These are phyloP conservation scores for Citrus australasica DNA, from an alignment of 345 rosid genomes.

Conservation along the genomic window DNA sequence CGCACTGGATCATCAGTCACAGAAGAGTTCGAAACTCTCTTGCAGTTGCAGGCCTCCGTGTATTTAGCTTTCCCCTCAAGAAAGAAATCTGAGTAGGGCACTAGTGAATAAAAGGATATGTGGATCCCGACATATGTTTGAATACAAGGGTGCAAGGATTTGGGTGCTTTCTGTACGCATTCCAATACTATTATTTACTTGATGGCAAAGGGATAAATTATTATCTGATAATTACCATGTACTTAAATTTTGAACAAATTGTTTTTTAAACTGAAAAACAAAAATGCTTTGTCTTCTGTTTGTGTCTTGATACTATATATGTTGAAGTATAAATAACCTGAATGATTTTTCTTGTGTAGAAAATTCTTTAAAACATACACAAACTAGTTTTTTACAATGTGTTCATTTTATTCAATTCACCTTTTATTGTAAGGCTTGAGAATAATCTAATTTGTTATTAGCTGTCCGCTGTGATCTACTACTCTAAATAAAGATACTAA, in stretches of 20 bases:
- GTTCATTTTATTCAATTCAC: no score
- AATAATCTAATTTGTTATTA: not conserved
- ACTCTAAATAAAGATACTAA: not conserved
- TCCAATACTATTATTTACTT: not conserved
- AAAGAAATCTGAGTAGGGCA: not conserved
- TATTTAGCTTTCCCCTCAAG: conserved; percentile 1
- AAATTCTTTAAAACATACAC: no score
- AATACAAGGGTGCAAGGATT: not conserved
- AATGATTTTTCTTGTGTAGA: no score
- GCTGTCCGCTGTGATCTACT: not conserved
- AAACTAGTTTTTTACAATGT: no score
- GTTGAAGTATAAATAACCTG: no score
- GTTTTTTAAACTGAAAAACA: no score
- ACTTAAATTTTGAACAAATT: not conserved
- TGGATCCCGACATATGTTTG: not conserved
- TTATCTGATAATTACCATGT: not conserved
- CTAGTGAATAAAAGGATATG: not conserved
- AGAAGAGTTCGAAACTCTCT: not conserved
- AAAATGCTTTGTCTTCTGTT: no score
- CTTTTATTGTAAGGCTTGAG: not conserved
- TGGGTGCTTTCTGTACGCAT: not conserved
- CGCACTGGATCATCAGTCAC: not conserved
- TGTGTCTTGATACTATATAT: no score
- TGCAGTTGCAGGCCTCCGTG: not conserved
- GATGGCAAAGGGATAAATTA: not conserved